Evolutionary conservation across 2,329 filamentous ascomycete genomes (phyloP), one percentile per base, ranked within the genome.

Genomic region (Fusarium begoniae): DNA sequence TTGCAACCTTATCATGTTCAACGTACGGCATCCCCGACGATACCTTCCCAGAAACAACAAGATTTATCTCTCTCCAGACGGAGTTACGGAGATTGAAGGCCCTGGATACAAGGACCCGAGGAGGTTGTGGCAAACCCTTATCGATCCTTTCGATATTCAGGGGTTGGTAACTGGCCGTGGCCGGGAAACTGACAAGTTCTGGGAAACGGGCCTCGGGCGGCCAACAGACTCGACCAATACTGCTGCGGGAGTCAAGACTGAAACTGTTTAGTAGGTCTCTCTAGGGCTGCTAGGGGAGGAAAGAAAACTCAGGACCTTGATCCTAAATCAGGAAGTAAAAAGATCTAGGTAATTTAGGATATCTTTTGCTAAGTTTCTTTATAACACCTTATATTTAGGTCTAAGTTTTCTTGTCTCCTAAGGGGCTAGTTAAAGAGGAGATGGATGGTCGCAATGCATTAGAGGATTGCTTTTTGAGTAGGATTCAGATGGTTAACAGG

Each of bases 61-160:
- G 66, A 82, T 87, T 10, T 89, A 89, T 74, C 83, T 90, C 6
- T 82, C 83, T 2, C 77, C 77, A 57, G 87, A 90, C 75, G 87
- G 87, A 3, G 75, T 81, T 8, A 86, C 85, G 1, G 87, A 89
- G 79, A 78, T 88, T 43, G 79, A 81, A 37, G 87, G 87, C 0
- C 83, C 83, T 6, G 87, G 86, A 5, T 88, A 86, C 74, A 82
- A 85, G 76, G 86, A 89, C 69, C 79, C 82, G 10, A 83, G 87
- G 70, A 79, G 81, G 62, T 81, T 86, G 35, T 76, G 83, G 71
- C 73, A 79, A 37, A 87, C 85, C 24, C 56, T 87, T 14, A 51
- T 84, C 26, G 84, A 85, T 50, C 83, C 82, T 32, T 84, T 86
- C 61, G 82, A 85, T 60, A 45, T 85, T 22, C 76, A 66, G 20